Percentiles rank a stretch among this genome's conserved stretches.
phyloP scores from a whole-genome alignment of 2,329 filamentous ascomycete genomes.

The Magnaporthiopsis incrustans region DNA sequence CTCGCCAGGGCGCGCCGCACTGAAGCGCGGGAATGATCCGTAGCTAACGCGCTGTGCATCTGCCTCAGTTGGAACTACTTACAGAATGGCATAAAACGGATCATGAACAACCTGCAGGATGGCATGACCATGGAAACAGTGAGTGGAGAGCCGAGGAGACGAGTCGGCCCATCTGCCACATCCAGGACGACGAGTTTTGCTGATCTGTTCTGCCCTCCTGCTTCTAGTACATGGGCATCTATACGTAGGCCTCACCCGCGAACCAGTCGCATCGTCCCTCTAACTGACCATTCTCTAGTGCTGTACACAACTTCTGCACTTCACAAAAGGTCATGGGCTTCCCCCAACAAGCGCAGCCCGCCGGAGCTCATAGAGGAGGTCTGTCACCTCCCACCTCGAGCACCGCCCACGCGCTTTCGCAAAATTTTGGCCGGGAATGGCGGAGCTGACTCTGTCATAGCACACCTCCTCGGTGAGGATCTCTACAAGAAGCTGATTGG shows the following conservation, averaged over 20 bases:
- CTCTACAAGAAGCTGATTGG: conserved; percentile 85
- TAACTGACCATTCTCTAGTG: conserved; percentile 43
- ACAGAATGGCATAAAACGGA: conserved; percentile 77
- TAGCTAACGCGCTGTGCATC: background rate
- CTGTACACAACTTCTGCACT: conserved; percentile 98
- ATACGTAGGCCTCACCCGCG: conserved; percentile 55
- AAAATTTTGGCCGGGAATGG: background rate
- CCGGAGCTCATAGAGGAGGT: conserved; percentile 64
- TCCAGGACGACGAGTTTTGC: background rate
- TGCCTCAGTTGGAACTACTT: conserved; percentile 76
- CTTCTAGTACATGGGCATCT: conserved; percentile 82
- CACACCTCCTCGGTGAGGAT: conserved; percentile 90
- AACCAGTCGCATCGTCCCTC: background rate
- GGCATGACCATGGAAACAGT: conserved; percentile 90
- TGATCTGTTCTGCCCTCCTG: conserved; percentile 11
- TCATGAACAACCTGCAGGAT: conserved; percentile 87
- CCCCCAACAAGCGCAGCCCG: conserved; percentile 20
- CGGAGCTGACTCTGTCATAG: conserved; percentile 32
- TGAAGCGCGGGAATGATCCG: background rate
- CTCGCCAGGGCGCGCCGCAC: too few relatives aligned
- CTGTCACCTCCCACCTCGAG: conserved; percentile 16
- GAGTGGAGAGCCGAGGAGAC: conserved; percentile 21
- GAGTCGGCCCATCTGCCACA: background rate
- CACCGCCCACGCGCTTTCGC: background rate
- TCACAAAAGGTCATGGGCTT: conserved; percentile 85